Conservation (phyloP, 345 rosid species). For the Firmiana major region DNA sequence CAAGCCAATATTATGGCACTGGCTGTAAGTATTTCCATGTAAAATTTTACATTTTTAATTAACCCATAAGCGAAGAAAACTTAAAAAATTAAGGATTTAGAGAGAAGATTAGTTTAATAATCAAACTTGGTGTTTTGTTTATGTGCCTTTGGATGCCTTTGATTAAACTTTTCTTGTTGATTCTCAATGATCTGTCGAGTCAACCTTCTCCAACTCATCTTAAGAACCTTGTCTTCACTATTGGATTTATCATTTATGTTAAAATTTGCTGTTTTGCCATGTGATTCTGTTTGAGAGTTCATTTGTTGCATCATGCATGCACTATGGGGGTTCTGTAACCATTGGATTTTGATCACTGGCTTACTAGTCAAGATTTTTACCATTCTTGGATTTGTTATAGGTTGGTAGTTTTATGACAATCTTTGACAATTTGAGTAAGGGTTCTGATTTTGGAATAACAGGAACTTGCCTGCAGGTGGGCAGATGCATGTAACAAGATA, state of each 20-base stretch:
- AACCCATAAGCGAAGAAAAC: not conserved
- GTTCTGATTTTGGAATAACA: not conserved
- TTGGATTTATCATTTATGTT: conserved; percentile 1
- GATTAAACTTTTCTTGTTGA: not conserved
- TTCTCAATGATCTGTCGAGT: not conserved
- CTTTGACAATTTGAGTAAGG: too few species aligned
- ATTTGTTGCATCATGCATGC: not conserved
- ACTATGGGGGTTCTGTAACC: not conserved
- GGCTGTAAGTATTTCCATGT: not conserved
- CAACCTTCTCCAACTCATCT: not conserved
- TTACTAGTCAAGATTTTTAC: not conserved
- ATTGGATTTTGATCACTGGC: not conserved
- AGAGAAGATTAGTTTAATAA: not conserved
- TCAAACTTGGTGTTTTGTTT: not conserved
- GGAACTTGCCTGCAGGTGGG: not conserved
- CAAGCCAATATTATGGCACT: not conserved
- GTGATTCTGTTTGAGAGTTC: not conserved
- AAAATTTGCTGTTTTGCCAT: not conserved
- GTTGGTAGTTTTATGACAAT: too few species aligned
- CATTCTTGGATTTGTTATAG: too few species aligned
- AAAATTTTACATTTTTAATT: not conserved
- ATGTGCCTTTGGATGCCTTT: not conserved
- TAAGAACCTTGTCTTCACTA: not conserved
- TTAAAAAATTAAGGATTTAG: too few species aligned
- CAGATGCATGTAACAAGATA: not conserved